Percentiles rank a stretch among this genome's conserved stretches.
phyloP scores from a whole-genome alignment of 371 early-diverging fungal species.

The Dichotomocladium elegans region DNA sequence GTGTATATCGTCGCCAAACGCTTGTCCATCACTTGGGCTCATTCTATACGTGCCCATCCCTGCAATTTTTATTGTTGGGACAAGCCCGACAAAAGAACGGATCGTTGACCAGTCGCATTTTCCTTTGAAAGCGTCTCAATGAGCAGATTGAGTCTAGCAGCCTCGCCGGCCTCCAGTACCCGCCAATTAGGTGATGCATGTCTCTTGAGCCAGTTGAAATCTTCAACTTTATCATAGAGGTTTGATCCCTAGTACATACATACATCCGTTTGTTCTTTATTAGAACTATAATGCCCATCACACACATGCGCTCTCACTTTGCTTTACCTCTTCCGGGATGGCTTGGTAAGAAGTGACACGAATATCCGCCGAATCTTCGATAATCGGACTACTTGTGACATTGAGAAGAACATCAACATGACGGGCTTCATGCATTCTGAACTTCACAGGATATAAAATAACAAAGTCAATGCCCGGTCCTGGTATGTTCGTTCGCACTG shows the following conservation, averaged over 20 bases:
- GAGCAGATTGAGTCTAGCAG: too few relatives aligned
- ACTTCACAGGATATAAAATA: conserved; percentile 27
- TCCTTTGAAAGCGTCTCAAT: too few relatives aligned
- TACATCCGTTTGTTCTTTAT: conserved; percentile 2
- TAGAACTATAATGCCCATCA: not conserved
- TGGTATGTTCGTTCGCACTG: too few relatives aligned
- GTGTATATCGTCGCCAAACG: too few relatives aligned
- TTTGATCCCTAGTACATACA: conserved; percentile 2
- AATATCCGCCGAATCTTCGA: conserved; percentile 68
- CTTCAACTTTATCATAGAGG: conserved; percentile 62
- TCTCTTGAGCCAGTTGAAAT: conserved; percentile 83
- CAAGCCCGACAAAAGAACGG: too few relatives aligned
- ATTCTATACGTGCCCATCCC: too few relatives aligned
- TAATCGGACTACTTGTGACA: conserved; percentile 76
- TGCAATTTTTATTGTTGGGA: too few relatives aligned
- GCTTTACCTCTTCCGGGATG: not conserved
- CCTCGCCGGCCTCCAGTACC: too few relatives aligned
- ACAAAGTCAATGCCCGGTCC: not conserved
- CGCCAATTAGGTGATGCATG: conserved; percentile 76
- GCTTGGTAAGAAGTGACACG: conserved; percentile 48
- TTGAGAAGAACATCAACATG: conserved; percentile 59
- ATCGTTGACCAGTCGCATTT: too few relatives aligned
- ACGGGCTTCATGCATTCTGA: conserved; percentile 74
- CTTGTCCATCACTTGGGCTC: too few relatives aligned
- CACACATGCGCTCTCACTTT: too few relatives aligned